These are phyloP conservation scores for Talaromyces sp. DNA, from an alignment of 2,329 filamentous ascomycete species.

Conservation along the genomic window DNA sequence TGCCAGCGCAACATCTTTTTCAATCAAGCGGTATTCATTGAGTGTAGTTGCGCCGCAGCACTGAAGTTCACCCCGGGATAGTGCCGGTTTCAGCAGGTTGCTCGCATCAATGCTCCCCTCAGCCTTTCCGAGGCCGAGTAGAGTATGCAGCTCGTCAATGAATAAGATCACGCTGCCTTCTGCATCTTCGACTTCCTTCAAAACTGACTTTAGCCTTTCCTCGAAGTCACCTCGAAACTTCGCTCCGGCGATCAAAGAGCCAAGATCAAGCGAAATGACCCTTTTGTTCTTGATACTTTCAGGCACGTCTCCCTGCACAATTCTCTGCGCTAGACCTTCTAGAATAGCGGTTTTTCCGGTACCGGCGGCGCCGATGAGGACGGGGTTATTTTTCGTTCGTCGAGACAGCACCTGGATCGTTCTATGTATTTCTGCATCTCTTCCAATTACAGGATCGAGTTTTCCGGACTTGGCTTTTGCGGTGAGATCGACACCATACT, in stretches of 20 bases:
- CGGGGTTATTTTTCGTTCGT: conserved; percentile 92
- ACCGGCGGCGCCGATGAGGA: conserved; percentile 85
- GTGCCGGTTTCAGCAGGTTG: conserved; percentile 86
- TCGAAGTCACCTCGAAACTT: conserved; percentile 97
- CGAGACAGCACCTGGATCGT: conserved; percentile 92
- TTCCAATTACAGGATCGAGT: conserved; percentile 90
- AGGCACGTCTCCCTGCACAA: conserved; percentile 87
- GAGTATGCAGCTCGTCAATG: conserved; percentile 87
- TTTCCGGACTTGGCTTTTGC: conserved; percentile 80
- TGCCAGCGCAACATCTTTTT: conserved; percentile 92
- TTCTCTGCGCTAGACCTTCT: conserved; percentile 83
- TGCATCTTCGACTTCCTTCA: conserved; percentile 87
- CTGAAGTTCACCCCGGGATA: conserved; percentile 89
- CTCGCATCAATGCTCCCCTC: conserved; percentile 96
- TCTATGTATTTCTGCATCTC: conserved; percentile 85
- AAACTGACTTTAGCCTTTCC: conserved; percentile 82
- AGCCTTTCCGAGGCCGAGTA: conserved; percentile 88
- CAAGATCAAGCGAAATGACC: conserved; percentile 82
- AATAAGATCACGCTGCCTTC: conserved; percentile 90
- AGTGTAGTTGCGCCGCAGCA: conserved; percentile 94
- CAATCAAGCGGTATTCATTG: conserved; percentile 86
- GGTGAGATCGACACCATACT: conserved; percentile 88
- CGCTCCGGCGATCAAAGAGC: conserved; percentile 88
- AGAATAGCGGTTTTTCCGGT: conserved; percentile 93
- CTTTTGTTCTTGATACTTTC: conserved; percentile 94